Evolutionary conservation across 2,329 filamentous ascomycete genomes (phyloP), one percentile per base, ranked within the genome.

Genomic region (Neoscytalidium dimidiatum): DNA sequence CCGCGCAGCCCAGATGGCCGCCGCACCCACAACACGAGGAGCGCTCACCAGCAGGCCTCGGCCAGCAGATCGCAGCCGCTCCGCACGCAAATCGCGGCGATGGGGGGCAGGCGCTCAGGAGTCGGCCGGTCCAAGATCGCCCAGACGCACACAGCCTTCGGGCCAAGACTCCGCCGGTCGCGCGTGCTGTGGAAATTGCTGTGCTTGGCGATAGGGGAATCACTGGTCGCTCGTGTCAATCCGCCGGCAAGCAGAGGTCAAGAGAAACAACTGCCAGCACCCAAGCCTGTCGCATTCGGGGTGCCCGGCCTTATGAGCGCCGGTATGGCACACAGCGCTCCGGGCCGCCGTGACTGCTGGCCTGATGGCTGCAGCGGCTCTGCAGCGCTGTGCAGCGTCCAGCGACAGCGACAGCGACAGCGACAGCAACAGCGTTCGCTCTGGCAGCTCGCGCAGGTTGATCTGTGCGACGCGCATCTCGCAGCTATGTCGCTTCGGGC

Each of bases 131-230:
- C 53, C 53, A 58, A 58, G 53, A 58, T 58, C 53, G 53, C 53
- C 53, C 35, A 58, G 53, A 19, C 17, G n/a, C n/a, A 29, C 33
- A 38, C 21, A 56, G 33, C 19, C 51, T 56, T 41, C 33, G 53
- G 53, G 53, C 53, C 53, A 58, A 58, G 53, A 43, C 49, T 29
- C 35, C 53, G 52, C 52, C 33, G 52, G 31, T 35, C 17, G 52
- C 35, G 53, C 35, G 53, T 29, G 53, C 53, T 58, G 53, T 58
- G 53, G 53, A 58, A 58, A 58, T 58, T 58, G 53, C 53, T 43
- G 53, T 29, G 53, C 53, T 58, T 58, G 53, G 53, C 53, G 53
- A 58, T 58, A 44, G 53, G 53, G 53, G 53, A 56, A 4, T 31
- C 21, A 33, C 52, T 38, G 21, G 52, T 56, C 21, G 52, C 52